Percentiles rank a stretch among this genome's conserved stretches.
These are phyloP conservation scores for Podospora tetraspora DNA, from an alignment of 495 filamentous ascomycete genomes.

Conservation along the genomic window DNA sequence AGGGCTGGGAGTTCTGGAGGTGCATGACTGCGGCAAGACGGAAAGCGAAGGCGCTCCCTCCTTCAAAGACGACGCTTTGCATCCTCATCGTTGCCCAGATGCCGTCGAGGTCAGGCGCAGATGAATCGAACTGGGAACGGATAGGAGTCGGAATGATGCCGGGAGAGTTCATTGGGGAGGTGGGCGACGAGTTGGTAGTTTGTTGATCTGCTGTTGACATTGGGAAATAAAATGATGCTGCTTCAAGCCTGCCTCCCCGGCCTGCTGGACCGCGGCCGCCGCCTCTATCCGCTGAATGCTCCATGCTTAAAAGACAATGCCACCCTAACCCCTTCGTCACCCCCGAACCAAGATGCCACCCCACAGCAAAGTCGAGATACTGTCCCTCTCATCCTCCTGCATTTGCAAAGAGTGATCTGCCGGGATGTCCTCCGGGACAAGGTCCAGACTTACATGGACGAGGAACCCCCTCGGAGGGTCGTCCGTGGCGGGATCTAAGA, in stretches of 20 bases:
- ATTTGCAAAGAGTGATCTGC: background rate
- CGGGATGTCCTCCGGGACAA: slow-evolving; percentile 6
- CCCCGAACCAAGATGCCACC: slow-evolving; percentile 11
- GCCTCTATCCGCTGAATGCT: background rate
- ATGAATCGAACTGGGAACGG: background rate
- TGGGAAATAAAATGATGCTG: background rate
- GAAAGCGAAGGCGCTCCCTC: background rate
- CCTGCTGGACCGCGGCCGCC: no score
- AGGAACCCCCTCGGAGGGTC: slow-evolving; percentile 24
- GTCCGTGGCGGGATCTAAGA: slow-evolving; percentile 3
- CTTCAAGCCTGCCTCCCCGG: background rate
- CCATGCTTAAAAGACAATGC: background rate
- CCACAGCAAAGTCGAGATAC: slow-evolving; percentile 7
- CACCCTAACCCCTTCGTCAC: background rate
- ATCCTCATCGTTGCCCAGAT: background rate
- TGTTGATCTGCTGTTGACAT: background rate
- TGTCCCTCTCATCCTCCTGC: background rate
- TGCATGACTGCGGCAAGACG: background rate
- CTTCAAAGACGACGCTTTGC: background rate
- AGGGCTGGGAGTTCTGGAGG: background rate
- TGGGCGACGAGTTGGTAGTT: background rate
- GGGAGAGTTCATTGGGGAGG: background rate
- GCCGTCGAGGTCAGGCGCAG: background rate
- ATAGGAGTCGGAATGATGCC: background rate
- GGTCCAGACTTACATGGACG: slow-evolving; percentile 23